Conservation (phyloP, 208 protist genomes). For the Leishmania tarentolae region DNA sequence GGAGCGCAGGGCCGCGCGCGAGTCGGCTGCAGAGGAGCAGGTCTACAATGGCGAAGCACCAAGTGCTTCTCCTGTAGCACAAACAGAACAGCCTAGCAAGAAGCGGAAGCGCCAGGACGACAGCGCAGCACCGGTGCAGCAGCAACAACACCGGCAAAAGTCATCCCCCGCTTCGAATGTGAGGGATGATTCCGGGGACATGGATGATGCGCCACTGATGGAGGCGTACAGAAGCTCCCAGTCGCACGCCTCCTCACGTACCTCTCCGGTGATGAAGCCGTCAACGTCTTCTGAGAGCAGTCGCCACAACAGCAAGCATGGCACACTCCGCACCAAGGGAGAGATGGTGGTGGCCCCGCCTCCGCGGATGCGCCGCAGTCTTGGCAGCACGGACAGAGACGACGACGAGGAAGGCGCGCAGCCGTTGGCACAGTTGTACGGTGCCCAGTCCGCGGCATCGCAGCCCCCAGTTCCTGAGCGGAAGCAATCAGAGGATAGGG, state of each 20-base stretch:
- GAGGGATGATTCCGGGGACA: not conserved
- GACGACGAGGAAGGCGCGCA: conserved; percentile 8
- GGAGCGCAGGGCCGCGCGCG: conserved; percentile 19
- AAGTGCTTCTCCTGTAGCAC: not conserved
- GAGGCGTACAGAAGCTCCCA: conserved; percentile 3
- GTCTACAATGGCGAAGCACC: not conserved
- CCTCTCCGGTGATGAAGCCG: conserved; percentile 6
- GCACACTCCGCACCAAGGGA: conserved; percentile 4
- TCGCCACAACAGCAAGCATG: conserved; percentile 18
- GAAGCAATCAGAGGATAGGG: not conserved
- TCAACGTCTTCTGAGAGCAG: conserved; percentile 4
- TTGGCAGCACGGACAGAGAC: not conserved
- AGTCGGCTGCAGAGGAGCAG: not conserved
- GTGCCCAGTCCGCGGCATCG: not conserved
- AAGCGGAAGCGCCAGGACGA: conserved; percentile 32
- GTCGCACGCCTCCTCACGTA: conserved; percentile 8
- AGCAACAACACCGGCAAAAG: not conserved
- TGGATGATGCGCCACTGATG: conserved; percentile 20
- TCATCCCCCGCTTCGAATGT: not conserved
- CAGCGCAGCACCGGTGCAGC: not conserved
- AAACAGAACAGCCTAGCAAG: conserved; percentile 8
- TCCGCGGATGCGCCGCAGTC: not conserved
- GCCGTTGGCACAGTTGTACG: conserved; percentile 24
- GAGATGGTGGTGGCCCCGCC: not conserved
- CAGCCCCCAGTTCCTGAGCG: not conserved